These are phyloP conservation scores for Pyronema domesticum DNA, from an alignment of 495 filamentous ascomycete genomes.

Conservation along the genomic window DNA sequence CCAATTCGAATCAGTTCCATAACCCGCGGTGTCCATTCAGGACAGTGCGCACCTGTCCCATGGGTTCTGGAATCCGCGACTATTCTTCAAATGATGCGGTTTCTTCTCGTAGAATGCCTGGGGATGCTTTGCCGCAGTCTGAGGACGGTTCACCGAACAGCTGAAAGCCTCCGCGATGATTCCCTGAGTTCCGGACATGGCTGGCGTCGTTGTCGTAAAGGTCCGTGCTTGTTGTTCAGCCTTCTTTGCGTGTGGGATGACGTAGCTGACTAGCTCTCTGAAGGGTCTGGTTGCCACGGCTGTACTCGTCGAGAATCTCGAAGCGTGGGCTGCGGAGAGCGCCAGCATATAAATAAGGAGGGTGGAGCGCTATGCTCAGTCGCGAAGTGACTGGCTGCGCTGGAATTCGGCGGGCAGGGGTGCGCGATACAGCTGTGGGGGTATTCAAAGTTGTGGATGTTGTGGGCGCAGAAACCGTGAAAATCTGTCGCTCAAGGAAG, in stretches of 20 bases:
- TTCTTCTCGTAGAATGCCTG: slow-evolving; percentile 13
- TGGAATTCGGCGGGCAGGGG: neutral
- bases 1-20: neutral
- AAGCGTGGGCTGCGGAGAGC: neutral
- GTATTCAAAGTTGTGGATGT: neutral
- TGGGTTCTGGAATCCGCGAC: slow-evolving; percentile 16
- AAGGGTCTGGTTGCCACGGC: neutral
- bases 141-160: slow-evolving; percentile 11
- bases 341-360: neutral
- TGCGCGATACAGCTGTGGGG: neutral
- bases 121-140: slow-evolving; percentile 8
- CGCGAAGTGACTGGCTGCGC: neutral
- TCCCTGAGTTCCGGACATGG: slow-evolving; percentile 16
- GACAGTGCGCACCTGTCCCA: slow-evolving; percentile 19
- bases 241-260: neutral
- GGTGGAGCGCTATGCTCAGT: neutral
- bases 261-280: neutral
- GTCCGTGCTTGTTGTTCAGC: neutral
- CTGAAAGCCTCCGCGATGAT: slow-evolving; percentile 18
- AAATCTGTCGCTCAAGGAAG: neutral
- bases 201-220: neutral
- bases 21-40: neutral
- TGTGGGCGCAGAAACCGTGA: too few species aligned
- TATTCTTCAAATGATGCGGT: slow-evolving; percentile 15
- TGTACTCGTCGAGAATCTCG: neutral